A percentile compares a stretch with the other conserved stretches of the same genome.
Conservation (phyloP, 306 rosid genomes). For the Cotoneaster glaucophyllus region DNA sequence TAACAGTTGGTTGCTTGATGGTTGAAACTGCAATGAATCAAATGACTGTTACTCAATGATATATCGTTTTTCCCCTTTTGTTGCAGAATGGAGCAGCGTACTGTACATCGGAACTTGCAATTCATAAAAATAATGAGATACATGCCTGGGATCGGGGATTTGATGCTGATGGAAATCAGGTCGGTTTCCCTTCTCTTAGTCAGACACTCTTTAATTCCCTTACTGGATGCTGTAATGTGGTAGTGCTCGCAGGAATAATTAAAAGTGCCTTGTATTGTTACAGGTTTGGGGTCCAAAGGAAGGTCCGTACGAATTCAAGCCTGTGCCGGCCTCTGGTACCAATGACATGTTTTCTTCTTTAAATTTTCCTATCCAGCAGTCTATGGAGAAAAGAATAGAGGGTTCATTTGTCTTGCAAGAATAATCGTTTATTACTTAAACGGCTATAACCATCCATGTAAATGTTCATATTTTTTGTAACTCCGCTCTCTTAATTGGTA, state of each 20-base stretch:
- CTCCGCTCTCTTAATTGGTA: conserved; percentile 12
- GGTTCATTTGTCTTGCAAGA: conserved; percentile 81
- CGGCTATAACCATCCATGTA: conserved; percentile 23
- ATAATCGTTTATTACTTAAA: conserved; percentile 13
- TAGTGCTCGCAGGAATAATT: background rate
- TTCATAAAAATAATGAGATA: conserved; percentile 86
- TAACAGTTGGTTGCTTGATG: background rate
- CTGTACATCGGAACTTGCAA: conserved; percentile 74
- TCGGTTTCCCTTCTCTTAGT: conserved; percentile 24
- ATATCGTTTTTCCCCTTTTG: background rate
- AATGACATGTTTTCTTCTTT: conserved; percentile 55
- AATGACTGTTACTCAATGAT: background rate
- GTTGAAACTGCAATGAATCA: background rate
- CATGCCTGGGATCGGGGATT: conserved; percentile 93
- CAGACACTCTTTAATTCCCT: background rate
- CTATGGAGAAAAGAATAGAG: conserved; percentile 77
- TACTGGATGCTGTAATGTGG: conserved; percentile 1
- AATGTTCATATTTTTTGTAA: background rate
- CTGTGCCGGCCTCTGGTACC: conserved; percentile 58
- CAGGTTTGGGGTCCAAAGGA: conserved; percentile 95
- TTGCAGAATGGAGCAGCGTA: conserved; percentile 83
- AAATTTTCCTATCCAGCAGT: conserved; percentile 50
- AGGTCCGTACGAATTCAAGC: conserved; percentile 84
- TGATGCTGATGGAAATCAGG: conserved; percentile 84
- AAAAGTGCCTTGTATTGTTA: conserved; percentile 2